Base-by-base conservation (phyloP, 495 filamentous ascomycete genomes). In the Cercophora sp. region DNA sequence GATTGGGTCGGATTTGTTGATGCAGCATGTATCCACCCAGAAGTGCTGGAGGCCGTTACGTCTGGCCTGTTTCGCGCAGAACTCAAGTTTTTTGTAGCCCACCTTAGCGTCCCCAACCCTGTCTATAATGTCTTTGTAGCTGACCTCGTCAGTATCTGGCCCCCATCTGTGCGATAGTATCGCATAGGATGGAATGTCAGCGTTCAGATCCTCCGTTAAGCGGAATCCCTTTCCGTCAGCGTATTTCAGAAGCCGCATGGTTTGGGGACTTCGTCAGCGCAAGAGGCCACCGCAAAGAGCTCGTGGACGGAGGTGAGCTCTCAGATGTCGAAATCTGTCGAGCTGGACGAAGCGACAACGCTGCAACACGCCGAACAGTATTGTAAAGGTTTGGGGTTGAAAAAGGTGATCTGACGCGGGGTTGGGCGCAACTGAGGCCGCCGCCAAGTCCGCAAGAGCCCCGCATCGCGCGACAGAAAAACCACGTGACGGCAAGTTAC, bases 141-240 rank as follows among this genome's bases (percentile, higher is more conserved):
- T 25, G 32, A 49, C 32, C 47, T 49, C 47, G 8, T 49, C 31
- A 22, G 48, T 49, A 32, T 32, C 29, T 32, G 29, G 29, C 1
- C 34, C 48, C 58, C 58, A 61, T 5, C 51, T 61, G 40, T 61
- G 58, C 2, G 58, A 61, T 4, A 61, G 51, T 10, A 61, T 58
- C 10, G 55, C 58, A 42, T 58, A 61, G 10, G 48, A 4, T 52
- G 41, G 22, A 23, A 44, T 27, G 41, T 44, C 41, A 15, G 20
- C 20, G 11, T 3, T 8, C 8, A 27, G 20, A 27, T 27, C 8
- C 18, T 26, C 24, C 41, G 10, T 22, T 11, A 13, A 27, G 41
- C 10, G 41, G 18, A 15, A 22, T 6, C 36, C 36, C 2, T 39
- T 39, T 6, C n/a, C 36, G n/a, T 18, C 36, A 18, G 29, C 29